These are phyloP conservation scores for Zymoseptoria brevis DNA, from an alignment of 2,329 filamentous ascomycete species.

Conservation along the genomic window DNA sequence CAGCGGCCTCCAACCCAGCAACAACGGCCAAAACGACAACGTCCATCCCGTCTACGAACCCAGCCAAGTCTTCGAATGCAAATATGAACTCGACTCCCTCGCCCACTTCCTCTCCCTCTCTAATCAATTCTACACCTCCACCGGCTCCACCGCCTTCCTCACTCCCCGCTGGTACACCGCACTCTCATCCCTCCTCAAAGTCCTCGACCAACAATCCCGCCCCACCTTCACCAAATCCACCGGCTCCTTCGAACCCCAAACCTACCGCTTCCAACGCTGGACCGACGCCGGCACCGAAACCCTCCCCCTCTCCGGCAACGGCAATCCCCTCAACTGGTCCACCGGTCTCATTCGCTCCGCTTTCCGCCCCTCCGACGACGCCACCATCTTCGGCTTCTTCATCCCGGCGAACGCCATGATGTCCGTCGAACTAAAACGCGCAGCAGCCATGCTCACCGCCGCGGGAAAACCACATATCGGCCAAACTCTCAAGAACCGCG, in stretches of 20 bases:
- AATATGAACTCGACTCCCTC: slow-evolving; percentile 94
- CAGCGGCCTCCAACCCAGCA: slow-evolving; percentile 61
- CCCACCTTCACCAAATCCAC: slow-evolving; percentile 69
- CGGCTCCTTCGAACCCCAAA: slow-evolving; percentile 58
- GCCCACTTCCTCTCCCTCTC: slow-evolving; percentile 80
- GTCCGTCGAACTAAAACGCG: slow-evolving; percentile 73
- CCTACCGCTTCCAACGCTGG: slow-evolving; percentile 77
- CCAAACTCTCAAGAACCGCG: slow-evolving; percentile 46
- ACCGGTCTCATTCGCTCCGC: slow-evolving; percentile 85
- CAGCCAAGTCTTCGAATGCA: slow-evolving; percentile 87
- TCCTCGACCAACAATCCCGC: slow-evolving; percentile 69
- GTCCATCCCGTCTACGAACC: slow-evolving; percentile 86
- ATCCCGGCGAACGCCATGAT: slow-evolving; percentile 97
- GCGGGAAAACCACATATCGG: slow-evolving; percentile 49
- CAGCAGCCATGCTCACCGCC: slow-evolving; percentile 59
- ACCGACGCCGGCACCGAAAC: slow-evolving; percentile 87
- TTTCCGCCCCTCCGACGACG: slow-evolving; percentile 91
- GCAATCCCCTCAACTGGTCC: slow-evolving; percentile 80
- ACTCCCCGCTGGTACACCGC: slow-evolving; percentile 71
- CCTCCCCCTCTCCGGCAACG: slow-evolving; percentile 68
- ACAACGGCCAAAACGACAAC: slow-evolving; percentile 72
- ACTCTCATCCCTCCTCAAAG: slow-evolving; percentile 62
- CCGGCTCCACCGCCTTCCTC: slow-evolving; percentile 68
- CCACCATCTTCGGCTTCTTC: slow-evolving; percentile 87
- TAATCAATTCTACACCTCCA: slow-evolving; percentile 80